These are phyloP conservation scores for Laetiporus sulphureus DNA, from an alignment of 1,284 basidiomycete species.

Conservation along the genomic window DNA sequence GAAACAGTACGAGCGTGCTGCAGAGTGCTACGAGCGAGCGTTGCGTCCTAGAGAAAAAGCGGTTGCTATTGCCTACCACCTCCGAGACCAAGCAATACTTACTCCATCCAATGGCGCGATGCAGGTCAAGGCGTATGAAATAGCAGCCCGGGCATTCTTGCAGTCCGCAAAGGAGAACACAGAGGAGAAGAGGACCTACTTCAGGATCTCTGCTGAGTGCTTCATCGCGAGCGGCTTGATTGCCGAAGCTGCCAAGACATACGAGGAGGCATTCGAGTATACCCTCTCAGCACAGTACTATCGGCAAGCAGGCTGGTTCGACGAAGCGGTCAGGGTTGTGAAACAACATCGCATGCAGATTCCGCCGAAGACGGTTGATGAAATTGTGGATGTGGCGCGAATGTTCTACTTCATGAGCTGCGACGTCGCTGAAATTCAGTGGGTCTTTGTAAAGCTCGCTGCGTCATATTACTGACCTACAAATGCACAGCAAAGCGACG, in stretches of 20 bases:
- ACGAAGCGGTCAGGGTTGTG: slow-evolving; percentile 45
- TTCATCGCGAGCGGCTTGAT: slow-evolving; percentile 36
- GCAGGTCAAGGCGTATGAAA: too few relatives aligned
- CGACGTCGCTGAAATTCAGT: too few relatives aligned
- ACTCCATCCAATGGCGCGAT: too few relatives aligned
- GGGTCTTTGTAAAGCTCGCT: too few relatives aligned
- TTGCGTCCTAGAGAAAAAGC: slow-evolving; percentile 34
- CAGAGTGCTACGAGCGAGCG: too few relatives aligned
- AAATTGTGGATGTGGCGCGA: slow-evolving; percentile 40
- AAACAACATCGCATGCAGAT: slow-evolving; percentile 28
- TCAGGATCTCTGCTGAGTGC: slow-evolving; percentile 46
- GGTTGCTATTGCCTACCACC: slow-evolving; percentile 39
- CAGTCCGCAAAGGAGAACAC: too few relatives aligned
- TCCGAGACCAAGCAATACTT: too few relatives aligned
- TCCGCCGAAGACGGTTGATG: slow-evolving; percentile 27
- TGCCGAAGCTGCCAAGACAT: slow-evolving; percentile 39
- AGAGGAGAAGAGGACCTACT: too few relatives aligned
- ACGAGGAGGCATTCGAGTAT: slow-evolving; percentile 36
- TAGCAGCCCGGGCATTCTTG: too few relatives aligned
- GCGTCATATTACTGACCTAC: too few relatives aligned
- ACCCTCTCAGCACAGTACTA: slow-evolving; percentile 39
- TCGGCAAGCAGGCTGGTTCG: slow-evolving; percentile 42
- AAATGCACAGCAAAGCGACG: too few relatives aligned
- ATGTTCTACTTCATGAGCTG: slow-evolving; percentile 50
- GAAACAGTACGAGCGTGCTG: too few relatives aligned